Evolutionary conservation across 352 stramenopile species (phyloP).

Genomic region (Thraustotheca clavata): DNA sequence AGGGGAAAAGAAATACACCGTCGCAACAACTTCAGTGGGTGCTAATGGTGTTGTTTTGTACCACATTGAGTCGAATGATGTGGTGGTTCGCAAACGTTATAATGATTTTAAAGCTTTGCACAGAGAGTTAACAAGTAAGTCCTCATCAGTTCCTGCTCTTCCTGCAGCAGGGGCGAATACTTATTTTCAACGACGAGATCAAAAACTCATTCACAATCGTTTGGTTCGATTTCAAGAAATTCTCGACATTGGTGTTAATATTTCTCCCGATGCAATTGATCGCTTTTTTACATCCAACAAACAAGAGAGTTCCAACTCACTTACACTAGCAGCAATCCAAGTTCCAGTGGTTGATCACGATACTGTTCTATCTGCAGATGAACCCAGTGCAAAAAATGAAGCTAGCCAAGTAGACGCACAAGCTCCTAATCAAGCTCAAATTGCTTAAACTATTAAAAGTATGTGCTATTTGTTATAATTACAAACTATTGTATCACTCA

Average conservation of each 20-base stretch:
- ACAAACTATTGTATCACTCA: too few relatives aligned
- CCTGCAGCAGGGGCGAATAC: not conserved
- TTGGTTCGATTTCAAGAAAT: constrained; percentile 11
- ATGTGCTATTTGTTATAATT: too few relatives aligned
- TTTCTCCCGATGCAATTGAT: not conserved
- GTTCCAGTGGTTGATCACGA: too few relatives aligned
- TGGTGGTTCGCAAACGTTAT: constrained; percentile 6
- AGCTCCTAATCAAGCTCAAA: too few relatives aligned
- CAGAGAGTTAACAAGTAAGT: not conserved
- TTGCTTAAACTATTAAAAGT: too few relatives aligned
- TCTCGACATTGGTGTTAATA: not conserved
- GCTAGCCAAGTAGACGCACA: too few relatives aligned
- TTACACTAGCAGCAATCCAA: too few relatives aligned
- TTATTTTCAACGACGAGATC: constrained; percentile 1
- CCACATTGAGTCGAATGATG: constrained; percentile 30
- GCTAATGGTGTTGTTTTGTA: constrained; percentile 63
- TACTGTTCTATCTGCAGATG: too few relatives aligned
- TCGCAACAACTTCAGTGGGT: constrained; percentile 54
- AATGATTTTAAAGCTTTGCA: constrained; percentile 14
- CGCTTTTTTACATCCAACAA: too few relatives aligned
- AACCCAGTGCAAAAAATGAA: too few relatives aligned
- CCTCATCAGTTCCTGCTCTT: not conserved
- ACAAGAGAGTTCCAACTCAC: too few relatives aligned
- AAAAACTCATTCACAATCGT: not conserved
- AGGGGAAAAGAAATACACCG: constrained; percentile 10